These are phyloP conservation scores for Medicago arabica DNA, from an alignment of 306 rosid species.

Conservation along the genomic window DNA sequence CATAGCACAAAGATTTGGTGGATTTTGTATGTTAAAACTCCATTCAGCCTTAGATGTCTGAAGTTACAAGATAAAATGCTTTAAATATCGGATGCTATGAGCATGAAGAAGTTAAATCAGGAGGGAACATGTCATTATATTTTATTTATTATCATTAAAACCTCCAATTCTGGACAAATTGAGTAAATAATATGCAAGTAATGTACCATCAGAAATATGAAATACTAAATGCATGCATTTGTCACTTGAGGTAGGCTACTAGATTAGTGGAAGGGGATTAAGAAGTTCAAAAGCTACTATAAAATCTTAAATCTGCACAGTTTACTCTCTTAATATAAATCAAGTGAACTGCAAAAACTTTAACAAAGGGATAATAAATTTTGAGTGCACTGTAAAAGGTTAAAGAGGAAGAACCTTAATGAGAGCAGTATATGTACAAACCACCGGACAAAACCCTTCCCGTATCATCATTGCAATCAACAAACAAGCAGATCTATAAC, in stretches of 20 bases:
- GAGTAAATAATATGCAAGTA: slow-evolving; percentile 20
- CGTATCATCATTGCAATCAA: slow-evolving; percentile 78
- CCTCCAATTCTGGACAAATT: background rate
- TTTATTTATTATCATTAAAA: background rate
- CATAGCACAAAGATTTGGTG: too few species aligned
- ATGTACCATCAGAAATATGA: slow-evolving; percentile 21
- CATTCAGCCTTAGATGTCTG: background rate
- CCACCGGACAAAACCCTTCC: slow-evolving; percentile 63
- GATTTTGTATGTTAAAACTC: too few species aligned
- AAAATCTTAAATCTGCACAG: slow-evolving; percentile 6
- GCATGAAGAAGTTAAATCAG: too few species aligned
- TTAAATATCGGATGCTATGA: slow-evolving; percentile 17
- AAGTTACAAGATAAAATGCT: background rate
- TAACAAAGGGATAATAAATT: slow-evolving; percentile 16
- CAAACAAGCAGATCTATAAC: slow-evolving; percentile 71
- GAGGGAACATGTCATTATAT: slow-evolving; percentile 9
- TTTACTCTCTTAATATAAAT: slow-evolving; percentile 20
- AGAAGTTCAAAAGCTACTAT: slow-evolving; percentile 29
- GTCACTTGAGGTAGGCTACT: slow-evolving; percentile 9
- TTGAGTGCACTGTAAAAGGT: slow-evolving; percentile 18
- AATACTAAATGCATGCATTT: slow-evolving; percentile 27
- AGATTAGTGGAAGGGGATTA: slow-evolving; percentile 4
- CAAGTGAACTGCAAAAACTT: slow-evolving; percentile 34
- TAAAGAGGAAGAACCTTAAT: slow-evolving; percentile 64
- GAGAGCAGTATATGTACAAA: slow-evolving; percentile 64